Evolutionary conservation across 2,329 filamentous ascomycete genomes (phyloP), one percentile per base, ranked within the genome.

Genomic region (Fusarium goolgardi): DNA sequence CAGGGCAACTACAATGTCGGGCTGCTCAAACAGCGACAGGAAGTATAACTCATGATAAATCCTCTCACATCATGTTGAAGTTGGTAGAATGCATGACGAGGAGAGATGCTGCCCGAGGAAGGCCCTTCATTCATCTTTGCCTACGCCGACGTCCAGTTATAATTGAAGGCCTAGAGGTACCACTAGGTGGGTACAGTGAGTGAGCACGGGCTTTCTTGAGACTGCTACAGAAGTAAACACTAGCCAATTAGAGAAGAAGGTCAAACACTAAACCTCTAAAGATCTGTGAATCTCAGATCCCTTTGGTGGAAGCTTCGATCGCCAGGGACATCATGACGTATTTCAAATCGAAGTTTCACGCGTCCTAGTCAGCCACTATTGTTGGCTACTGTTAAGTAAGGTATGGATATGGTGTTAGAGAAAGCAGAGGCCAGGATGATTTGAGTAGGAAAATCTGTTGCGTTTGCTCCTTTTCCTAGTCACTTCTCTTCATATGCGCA

Each of bases 291-390:
- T 65, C 66, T 65, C 32, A 73, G 71, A 73, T 73, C 71, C 64
- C 16, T 45, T 39, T 49, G 46, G 63, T 59, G 18, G 27, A 63
- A 56, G 49, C 55, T 52, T 60, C 76, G 77, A 79, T 79, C 77
- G 64, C 61, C 59, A 71, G 63, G 65, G 56, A 67, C 64, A 45
- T 69, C 61, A 77, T 78, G 69, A 75, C 73, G 70, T 69, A 70
- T 66, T 70, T 70, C 56, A 67, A 67, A 79, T 79, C 78, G 77
- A 67, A 55, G 55, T 47, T 61, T 55, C 21, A 45, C 50, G 53
- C 45, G 59, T n/a, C 40, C 52, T 13, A 43, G 23, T 35, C 63
- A 69, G 66, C 65, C 65, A 75, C 23, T 37, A 16, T 34, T 73
- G 67, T 56, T 71, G 71, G 27, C 27, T 29, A 29, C 23, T 71